These are phyloP conservation scores for Lentinula raphanica DNA, from an alignment of 768 basidiomycete genomes.

Conservation along the genomic window DNA sequence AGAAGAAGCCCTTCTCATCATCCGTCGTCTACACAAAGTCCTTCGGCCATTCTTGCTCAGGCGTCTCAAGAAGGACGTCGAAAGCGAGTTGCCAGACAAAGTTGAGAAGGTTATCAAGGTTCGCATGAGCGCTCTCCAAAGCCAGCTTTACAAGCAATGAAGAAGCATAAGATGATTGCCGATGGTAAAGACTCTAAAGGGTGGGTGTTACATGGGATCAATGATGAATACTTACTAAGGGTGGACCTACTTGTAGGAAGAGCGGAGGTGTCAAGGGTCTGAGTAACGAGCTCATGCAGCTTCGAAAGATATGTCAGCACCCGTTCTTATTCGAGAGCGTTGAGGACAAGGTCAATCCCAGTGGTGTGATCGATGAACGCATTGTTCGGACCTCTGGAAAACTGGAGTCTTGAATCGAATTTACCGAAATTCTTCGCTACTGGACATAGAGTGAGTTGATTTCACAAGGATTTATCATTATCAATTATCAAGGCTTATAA, in stretches of 20 bases:
- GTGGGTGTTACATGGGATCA: conserved; percentile 34
- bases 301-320: conserved; percentile 97
- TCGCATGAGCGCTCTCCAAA: conserved; percentile 89
- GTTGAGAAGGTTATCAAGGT: conserved; percentile 98
- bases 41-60: conserved; percentile 90
- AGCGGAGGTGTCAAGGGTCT: conserved; percentile 78
- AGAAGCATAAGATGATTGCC: conserved; percentile 96
- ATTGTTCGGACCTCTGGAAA: conserved; percentile 88
- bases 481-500: neutral
- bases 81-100: conserved; percentile 93
- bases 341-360: conserved; percentile 88
- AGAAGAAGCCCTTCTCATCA: conserved; percentile 97
- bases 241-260: conserved; percentile 40
- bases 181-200: conserved; percentile 73
- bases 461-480: neutral
- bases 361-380: conserved; percentile 76
- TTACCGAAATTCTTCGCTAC: conserved; percentile 93
- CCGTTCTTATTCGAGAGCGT: conserved; percentile 95
- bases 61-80: conserved; percentile 93
- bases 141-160: conserved; percentile 96
- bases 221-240: neutral
- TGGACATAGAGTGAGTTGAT: conserved; percentile 70
- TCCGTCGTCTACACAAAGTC: conserved; percentile 94
- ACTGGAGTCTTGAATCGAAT: conserved; percentile 88
- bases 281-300: conserved; percentile 95